A percentile compares a stretch with the other conserved stretches of the same genome.
phyloP scores from a whole-genome alignment of 768 basidiomycete genomes.

The Pluteus cervinus region DNA sequence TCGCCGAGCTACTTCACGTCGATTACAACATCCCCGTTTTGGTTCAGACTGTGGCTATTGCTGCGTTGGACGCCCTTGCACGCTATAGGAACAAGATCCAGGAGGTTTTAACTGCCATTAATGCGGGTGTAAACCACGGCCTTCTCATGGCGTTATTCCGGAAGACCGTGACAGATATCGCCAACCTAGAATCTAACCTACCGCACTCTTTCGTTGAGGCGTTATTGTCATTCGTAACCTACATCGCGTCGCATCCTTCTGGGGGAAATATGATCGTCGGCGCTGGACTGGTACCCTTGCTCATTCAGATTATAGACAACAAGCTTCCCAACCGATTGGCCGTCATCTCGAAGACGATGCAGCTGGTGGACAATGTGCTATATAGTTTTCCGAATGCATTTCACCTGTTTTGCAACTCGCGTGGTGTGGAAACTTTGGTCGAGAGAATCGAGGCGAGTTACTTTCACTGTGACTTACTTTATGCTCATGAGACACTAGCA shows the following conservation, averaged over 20 bases:
- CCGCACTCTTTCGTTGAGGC: conserved; percentile 81
- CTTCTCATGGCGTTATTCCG: conserved; percentile 86
- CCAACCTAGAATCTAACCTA: conserved; percentile 55
- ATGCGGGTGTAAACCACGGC: conserved; percentile 95
- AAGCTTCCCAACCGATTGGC: conserved; percentile 59
- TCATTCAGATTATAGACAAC: conserved; percentile 87
- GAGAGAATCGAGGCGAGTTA: conserved; percentile 75
- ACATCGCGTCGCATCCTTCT: conserved; percentile 76
- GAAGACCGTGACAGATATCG: conserved; percentile 71
- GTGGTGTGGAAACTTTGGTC: conserved; percentile 82
- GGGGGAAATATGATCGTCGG: conserved; percentile 94
- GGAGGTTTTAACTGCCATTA: conserved; percentile 86
- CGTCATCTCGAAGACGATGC: conserved; percentile 86
- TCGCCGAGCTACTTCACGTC: conserved; percentile 85
- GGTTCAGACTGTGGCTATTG: conserved; percentile 80
- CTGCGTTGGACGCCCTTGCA: conserved; percentile 86
- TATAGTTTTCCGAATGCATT: conserved; percentile 89
- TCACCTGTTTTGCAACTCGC: conserved; percentile 75
- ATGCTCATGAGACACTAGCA: conserved; percentile 31
- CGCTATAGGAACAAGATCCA: conserved; percentile 77
- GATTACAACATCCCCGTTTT: conserved; percentile 63
- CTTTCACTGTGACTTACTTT: not conserved
- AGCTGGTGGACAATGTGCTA: conserved; percentile 86
- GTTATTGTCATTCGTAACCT: conserved; percentile 79
- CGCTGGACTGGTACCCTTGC: conserved; percentile 83